Conservation (phyloP, 805 yeast species). For the Clavispora carvajalis region DNA sequence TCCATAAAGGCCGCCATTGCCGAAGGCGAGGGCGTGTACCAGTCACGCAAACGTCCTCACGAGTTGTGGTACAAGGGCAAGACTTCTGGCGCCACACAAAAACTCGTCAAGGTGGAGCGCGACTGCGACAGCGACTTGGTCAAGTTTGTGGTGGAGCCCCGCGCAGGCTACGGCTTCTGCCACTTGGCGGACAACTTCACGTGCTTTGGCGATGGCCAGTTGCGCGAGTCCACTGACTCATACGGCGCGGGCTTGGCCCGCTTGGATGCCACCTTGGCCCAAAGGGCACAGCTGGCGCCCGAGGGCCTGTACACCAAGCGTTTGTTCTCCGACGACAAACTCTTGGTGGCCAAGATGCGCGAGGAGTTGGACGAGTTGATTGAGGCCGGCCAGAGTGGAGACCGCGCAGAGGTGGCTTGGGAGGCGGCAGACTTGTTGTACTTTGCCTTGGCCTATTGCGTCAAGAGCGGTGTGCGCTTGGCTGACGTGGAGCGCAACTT, state of each 20-base stretch:
- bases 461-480: constrained; percentile 70
- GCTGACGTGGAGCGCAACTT: constrained; percentile 80
- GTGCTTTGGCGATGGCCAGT: constrained; percentile 58
- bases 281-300: constrained; percentile 68
- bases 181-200: constrained; percentile 70
- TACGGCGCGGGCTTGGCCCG: constrained; percentile 58
- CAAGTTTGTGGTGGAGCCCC: constrained; percentile 79
- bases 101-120: constrained; percentile 54
- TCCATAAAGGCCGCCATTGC: constrained; percentile 79
- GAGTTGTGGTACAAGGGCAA: constrained; percentile 96
- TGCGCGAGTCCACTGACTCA: constrained; percentile 35
- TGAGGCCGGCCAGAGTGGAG: constrained; percentile 58
- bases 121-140: constrained; percentile 95
- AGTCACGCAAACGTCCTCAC: constrained; percentile 68
- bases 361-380: constrained; percentile 96
- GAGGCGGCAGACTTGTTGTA: constrained; percentile 89
- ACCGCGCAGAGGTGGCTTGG: constrained; percentile 67
- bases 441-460: constrained; percentile 50
- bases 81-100: constrained; percentile 94
- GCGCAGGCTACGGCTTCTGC: constrained; percentile 81
- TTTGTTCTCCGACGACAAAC: constrained; percentile 68
- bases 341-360: constrained; percentile 79
- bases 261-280: constrained; percentile 60
- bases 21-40: constrained; percentile 85
- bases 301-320: constrained; percentile 93